A percentile compares a stretch with the other conserved stretches of the same genome.
Evolutionary conservation across 495 filamentous ascomycete species (phyloP).

Genomic region (Cercophora newfieldiana): DNA sequence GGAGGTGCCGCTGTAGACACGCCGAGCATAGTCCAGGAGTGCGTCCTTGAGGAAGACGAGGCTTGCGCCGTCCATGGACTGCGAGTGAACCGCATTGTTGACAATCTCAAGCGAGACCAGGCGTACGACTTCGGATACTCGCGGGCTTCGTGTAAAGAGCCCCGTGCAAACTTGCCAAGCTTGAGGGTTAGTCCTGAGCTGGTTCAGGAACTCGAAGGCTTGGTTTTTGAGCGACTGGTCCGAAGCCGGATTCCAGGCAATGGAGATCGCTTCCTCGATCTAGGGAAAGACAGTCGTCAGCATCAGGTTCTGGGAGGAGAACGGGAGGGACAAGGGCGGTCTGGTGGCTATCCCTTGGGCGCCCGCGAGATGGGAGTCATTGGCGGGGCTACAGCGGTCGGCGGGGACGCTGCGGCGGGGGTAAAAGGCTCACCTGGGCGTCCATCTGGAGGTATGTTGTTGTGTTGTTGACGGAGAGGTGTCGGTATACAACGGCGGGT

Average conservation of each 20-base stretch:
- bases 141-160: slow-evolving; percentile 83
- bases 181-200: slow-evolving; percentile 71
- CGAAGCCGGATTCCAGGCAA: slow-evolving; percentile 76
- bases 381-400: slow-evolving; percentile 21
- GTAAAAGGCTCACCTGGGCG: slow-evolving; percentile 29
- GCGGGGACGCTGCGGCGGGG: slow-evolving; percentile 12
- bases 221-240: slow-evolving; percentile 74
- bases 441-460: slow-evolving; percentile 32
- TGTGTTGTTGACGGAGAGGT: not conserved
- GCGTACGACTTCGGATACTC: slow-evolving; percentile 77
- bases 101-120: slow-evolving; percentile 86
- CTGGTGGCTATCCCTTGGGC: not conserved
- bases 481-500: slow-evolving; percentile 3
- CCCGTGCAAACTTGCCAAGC: slow-evolving; percentile 84
- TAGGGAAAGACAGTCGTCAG: slow-evolving; percentile 39
- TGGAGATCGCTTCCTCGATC: slow-evolving; percentile 91
- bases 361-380: not conserved
- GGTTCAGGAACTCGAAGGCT: slow-evolving; percentile 85
- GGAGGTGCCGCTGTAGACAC: slow-evolving; percentile 63
- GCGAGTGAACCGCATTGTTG: slow-evolving; percentile 80
- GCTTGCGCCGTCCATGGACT: slow-evolving; percentile 65
- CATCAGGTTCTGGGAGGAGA: not conserved
- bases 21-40: slow-evolving; percentile 72
- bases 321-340: slow-evolving; percentile 2
- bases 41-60: slow-evolving; percentile 71